phyloP scores from a whole-genome alignment of 2,329 filamentous ascomycete species.

The Calonectria pteridis region DNA sequence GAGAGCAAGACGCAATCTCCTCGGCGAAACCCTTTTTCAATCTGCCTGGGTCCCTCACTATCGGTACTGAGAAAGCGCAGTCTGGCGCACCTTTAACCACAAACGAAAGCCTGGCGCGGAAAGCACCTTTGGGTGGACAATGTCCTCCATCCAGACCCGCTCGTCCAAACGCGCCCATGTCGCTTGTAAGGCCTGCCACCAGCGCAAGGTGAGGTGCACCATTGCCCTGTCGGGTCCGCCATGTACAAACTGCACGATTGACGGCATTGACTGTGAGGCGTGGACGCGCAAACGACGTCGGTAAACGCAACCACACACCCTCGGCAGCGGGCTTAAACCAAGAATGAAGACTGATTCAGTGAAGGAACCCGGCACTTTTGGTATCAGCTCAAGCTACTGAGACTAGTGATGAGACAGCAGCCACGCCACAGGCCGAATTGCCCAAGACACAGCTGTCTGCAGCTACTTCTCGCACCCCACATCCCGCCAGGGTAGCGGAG shows the following conservation, averaged over 20 bases:
- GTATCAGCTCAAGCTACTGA: background rate
- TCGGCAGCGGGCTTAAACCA: background rate
- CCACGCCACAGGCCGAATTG: background rate
- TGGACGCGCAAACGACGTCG: slow-evolving; percentile 17
- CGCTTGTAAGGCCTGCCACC: slow-evolving; percentile 39
- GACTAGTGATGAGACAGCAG: too few relatives aligned
- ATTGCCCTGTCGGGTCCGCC: slow-evolving; percentile 37
- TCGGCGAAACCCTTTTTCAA: background rate
- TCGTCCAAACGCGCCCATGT: slow-evolving; percentile 21
- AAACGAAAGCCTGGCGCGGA: background rate
- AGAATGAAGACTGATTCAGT: background rate
- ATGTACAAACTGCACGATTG: slow-evolving; percentile 39
- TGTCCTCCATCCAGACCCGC: background rate
- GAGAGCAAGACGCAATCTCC: background rate
- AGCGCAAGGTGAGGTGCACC: slow-evolving; percentile 41
- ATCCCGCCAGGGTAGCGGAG: background rate
- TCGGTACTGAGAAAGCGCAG: background rate
- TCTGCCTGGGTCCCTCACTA: background rate
- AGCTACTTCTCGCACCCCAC: background rate
- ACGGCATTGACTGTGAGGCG: slow-evolving; percentile 36
- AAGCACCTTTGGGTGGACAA: background rate
- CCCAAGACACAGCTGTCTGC: background rate
- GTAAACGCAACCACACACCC: background rate
- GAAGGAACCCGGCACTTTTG: background rate
- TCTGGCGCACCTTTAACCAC: too few relatives aligned